Evolutionary conservation across 768 basidiomycete genomes (phyloP).

Genomic region (Boletellus ananiceps): DNA sequence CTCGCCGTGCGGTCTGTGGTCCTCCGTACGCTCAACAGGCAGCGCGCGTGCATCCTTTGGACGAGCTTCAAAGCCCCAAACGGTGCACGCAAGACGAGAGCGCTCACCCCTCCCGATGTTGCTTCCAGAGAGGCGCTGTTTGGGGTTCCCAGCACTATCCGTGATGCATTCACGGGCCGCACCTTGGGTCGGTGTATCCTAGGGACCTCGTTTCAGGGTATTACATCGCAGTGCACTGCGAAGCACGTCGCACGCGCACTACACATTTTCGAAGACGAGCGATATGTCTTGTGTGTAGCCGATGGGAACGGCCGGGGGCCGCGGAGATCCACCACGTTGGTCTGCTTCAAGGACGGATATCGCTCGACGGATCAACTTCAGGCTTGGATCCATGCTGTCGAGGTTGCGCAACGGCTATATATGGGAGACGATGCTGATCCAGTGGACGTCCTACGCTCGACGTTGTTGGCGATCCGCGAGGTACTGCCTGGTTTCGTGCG

Average conservation of each 20-base stretch:
- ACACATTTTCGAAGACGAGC: constrained; percentile 39
- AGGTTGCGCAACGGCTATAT: constrained; percentile 12
- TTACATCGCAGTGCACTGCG: constrained; percentile 4
- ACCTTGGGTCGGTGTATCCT: constrained; percentile 46
- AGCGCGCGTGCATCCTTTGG: constrained; percentile 56
- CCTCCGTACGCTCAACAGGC: constrained; percentile 55
- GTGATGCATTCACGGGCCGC: constrained; percentile 32
- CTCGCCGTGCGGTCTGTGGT: constrained; percentile 54
- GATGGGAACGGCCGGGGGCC: neutral
- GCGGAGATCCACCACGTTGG: constrained; percentile 27
- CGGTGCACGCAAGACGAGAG: constrained; percentile 9
- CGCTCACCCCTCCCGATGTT: constrained; percentile 35
- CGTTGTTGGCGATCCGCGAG: constrained; percentile 10
- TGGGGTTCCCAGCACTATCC: constrained; percentile 34
- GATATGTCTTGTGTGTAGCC: constrained; percentile 51
- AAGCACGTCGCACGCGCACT: constrained; percentile 29
- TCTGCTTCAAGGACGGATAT: constrained; percentile 51
- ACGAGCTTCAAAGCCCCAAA: constrained; percentile 11
- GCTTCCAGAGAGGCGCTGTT: constrained; percentile 45
- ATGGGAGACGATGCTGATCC: neutral
- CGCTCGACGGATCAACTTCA: constrained; percentile 45
- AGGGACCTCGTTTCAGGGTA: constrained; percentile 41
- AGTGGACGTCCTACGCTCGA: constrained; percentile 8
- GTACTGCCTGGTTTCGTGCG: constrained; percentile 17
- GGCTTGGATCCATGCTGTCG: constrained; percentile 43